Evolutionary conservation across 371 early-diverging fungal species (phyloP).

Genomic region (Mortierella sp.): DNA sequence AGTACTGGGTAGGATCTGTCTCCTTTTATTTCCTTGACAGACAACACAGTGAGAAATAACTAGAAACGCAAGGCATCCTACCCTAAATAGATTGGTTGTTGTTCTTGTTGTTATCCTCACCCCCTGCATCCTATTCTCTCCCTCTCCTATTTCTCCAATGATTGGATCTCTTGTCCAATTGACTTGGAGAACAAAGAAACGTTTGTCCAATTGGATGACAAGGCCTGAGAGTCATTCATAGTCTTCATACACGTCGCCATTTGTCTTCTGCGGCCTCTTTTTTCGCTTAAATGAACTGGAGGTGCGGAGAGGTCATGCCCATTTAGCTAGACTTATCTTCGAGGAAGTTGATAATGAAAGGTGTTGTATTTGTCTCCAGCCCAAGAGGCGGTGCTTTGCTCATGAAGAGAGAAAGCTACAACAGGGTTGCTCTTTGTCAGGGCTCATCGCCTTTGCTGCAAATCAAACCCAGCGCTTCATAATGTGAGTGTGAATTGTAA

Average conservation of each 20-base stretch:
- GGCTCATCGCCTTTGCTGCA: neutral
- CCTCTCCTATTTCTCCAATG: neutral
- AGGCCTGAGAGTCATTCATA: too few relatives aligned
- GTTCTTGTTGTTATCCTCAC: too few relatives aligned
- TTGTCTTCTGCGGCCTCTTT: neutral
- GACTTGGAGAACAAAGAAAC: neutral
- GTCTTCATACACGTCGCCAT: too few relatives aligned
- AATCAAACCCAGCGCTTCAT: neutral
- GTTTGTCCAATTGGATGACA: neutral
- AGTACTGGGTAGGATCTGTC: too few relatives aligned
- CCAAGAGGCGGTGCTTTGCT: slow-evolving; percentile 3
- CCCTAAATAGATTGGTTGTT: too few relatives aligned
- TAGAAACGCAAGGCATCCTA: too few relatives aligned
- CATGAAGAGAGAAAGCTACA: neutral
- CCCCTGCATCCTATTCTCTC: too few relatives aligned
- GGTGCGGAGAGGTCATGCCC: neutral
- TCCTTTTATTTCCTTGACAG: too few relatives aligned
- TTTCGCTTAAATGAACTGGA: neutral
- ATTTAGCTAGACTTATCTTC: neutral
- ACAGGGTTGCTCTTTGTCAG: neutral
- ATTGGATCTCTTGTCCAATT: neutral
- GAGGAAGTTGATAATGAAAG: neutral
- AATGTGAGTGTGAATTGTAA: neutral
- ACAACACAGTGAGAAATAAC: too few relatives aligned
- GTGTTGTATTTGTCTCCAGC: neutral